phyloP scores from a whole-genome alignment of 1,139 yeast genomes.

The Candida mesenterica region DNA sequence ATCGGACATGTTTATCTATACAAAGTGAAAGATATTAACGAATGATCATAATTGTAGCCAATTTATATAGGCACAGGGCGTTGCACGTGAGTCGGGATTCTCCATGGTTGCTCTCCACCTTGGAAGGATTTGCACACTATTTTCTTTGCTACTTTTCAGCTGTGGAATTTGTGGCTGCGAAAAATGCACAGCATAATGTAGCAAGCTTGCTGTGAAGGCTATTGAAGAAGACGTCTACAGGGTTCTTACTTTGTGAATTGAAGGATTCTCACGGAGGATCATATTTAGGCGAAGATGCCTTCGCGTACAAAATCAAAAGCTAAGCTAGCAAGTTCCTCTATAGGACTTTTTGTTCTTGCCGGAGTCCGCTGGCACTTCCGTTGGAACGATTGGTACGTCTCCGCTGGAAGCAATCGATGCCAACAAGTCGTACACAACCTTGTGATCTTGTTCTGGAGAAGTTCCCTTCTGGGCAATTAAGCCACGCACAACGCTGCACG shows the following conservation, averaged over 20 bases:
- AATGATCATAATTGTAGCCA: constrained; percentile 1
- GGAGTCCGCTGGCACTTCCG: constrained; percentile 22
- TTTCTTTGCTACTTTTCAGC: too few relatives aligned
- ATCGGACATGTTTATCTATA: constrained; percentile 8
- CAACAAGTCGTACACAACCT: constrained; percentile 32
- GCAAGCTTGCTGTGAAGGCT: too few relatives aligned
- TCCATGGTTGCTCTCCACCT: constrained; percentile 5
- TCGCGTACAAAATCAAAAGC: too few relatives aligned
- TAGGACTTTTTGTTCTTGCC: constrained; percentile 41
- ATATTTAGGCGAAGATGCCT: too few relatives aligned
- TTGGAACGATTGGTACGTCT: constrained; percentile 15
- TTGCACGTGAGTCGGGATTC: too few relatives aligned
- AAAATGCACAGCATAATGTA: neutral
- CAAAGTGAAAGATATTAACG: too few relatives aligned
- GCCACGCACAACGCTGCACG: constrained; percentile 29
- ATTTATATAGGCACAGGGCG: too few relatives aligned
- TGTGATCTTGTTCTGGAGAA: constrained; percentile 18
- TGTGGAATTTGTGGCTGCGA: constrained; percentile 1
- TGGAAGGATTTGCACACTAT: too few relatives aligned
- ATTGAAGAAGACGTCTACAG: too few relatives aligned
- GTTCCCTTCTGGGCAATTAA: constrained; percentile 18
- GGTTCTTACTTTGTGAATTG: too few relatives aligned
- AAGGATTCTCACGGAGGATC: too few relatives aligned
- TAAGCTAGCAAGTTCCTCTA: constrained; percentile 56
- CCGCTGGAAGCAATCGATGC: constrained; percentile 33